Conservation (phyloP, 108 stramenopile species). For the Aurantiochytrium sp. region DNA sequence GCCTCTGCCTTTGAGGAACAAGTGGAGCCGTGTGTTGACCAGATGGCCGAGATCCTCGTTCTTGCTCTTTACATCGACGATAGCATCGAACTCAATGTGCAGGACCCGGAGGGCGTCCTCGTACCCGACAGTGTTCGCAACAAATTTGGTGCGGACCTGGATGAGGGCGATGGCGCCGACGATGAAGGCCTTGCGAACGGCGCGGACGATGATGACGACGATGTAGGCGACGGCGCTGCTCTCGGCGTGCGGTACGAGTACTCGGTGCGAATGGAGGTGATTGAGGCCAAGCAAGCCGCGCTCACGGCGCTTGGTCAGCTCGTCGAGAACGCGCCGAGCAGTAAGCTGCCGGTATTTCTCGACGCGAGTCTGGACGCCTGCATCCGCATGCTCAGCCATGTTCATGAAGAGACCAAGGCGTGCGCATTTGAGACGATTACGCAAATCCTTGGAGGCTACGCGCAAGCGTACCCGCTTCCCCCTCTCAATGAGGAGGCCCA, state of each 20-base stretch:
- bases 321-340: background rate
- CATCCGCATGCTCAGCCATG: background rate
- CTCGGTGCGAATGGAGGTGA: background rate
- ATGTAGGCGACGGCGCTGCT: background rate
- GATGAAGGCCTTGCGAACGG: background rate
- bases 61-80: background rate
- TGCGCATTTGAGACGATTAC: background rate
- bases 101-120: conserved; percentile 2
- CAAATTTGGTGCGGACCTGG: background rate
- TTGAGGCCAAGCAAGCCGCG: background rate
- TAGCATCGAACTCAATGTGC: background rate
- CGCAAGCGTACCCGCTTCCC: background rate
- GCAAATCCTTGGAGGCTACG: background rate
- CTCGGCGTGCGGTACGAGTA: background rate
- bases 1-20: background rate
- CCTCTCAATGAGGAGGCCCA: background rate
- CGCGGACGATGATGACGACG: background rate
- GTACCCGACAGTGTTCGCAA: background rate
- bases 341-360: background rate
- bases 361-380: background rate
- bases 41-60: background rate
- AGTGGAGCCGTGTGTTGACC: background rate
- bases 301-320: background rate
- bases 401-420: background rate
- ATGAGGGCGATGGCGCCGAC: background rate